Evolutionary conservation across 495 filamentous ascomycete species (phyloP).

Genomic region (Neurospora sublineolata): DNA sequence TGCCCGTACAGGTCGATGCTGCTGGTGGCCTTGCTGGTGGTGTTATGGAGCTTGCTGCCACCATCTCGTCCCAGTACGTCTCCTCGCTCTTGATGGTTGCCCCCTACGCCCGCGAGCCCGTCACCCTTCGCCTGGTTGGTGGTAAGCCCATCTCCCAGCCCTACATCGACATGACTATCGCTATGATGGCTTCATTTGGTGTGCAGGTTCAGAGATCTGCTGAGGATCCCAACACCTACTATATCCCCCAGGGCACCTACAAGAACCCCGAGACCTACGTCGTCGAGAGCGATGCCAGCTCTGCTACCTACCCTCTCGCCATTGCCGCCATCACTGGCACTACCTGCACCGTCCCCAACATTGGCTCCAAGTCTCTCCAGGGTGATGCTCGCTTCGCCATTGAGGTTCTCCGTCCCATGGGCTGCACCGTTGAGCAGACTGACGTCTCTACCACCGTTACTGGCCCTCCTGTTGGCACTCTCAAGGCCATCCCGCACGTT

Average conservation of each 20-base stretch:
- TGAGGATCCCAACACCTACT: slow-evolving; percentile 76
- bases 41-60: slow-evolving; percentile 82
- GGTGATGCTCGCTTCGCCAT: slow-evolving; percentile 93
- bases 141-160: slow-evolving; percentile 93
- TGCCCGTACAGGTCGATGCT: slow-evolving; percentile 75
- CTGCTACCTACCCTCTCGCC: slow-evolving; percentile 91
- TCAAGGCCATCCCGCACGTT: slow-evolving; percentile 57
- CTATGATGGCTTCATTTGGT: slow-evolving; percentile 95
- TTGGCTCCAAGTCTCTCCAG: slow-evolving; percentile 82
- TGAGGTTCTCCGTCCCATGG: slow-evolving; percentile 86
- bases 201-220: slow-evolving; percentile 52
- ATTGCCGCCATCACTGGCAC: slow-evolving; percentile 92
- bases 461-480: slow-evolving; percentile 60
- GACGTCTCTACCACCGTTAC: slow-evolving; percentile 83
- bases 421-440: slow-evolving; percentile 78
- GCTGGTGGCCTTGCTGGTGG: slow-evolving; percentile 83
- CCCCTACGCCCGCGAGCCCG: slow-evolving; percentile 87
- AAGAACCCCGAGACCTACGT: slow-evolving; percentile 77
- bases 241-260: slow-evolving; percentile 81
- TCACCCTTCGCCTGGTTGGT: slow-evolving; percentile 79
- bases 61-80: slow-evolving; percentile 94
- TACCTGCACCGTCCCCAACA: slow-evolving; percentile 90
- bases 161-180: slow-evolving; percentile 97
- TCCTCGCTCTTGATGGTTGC: slow-evolving; percentile 95
- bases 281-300: slow-evolving; percentile 94